phyloP scores from a whole-genome alignment of 495 filamentous ascomycete species.

The Penicillium waksmanii region DNA sequence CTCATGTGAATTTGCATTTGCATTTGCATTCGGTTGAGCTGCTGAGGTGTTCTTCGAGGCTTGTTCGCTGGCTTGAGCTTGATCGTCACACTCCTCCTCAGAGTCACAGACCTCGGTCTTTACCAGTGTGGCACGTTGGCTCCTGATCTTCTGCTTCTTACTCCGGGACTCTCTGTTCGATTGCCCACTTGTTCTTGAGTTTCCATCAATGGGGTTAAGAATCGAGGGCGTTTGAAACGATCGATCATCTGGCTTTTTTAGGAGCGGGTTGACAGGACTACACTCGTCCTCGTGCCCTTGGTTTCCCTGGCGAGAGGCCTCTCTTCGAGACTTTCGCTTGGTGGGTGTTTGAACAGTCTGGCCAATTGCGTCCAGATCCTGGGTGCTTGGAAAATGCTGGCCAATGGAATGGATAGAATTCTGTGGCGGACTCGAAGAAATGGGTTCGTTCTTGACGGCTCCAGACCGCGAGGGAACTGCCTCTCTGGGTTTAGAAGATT shows the following conservation, averaged over 20 bases:
- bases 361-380: constrained; percentile 76
- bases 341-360: constrained; percentile 64
- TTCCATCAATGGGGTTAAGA: constrained; percentile 33
- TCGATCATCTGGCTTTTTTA: background rate
- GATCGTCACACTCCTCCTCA: too few relatives aligned
- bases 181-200: constrained; percentile 11
- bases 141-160: constrained; percentile 15
- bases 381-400: constrained; percentile 46
- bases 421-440: constrained; percentile 42
- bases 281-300: background rate
- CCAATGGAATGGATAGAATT: constrained; percentile 22
- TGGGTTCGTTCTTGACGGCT: constrained; percentile 36
- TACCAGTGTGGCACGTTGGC: background rate
- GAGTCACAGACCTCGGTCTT: too few relatives aligned
- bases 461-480: constrained; percentile 22
- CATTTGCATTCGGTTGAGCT: too few relatives aligned
- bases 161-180: constrained; percentile 3
- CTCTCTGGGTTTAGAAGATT: background rate
- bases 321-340: constrained; percentile 48
- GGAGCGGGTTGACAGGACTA: too few relatives aligned
- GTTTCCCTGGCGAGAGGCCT: constrained; percentile 13
- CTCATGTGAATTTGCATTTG: too few relatives aligned
- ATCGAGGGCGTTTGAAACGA: constrained; percentile 9
- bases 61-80: too few relatives aligned
- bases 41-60: too few relatives aligned